A percentile compares a stretch with the other conserved stretches of the same genome.
These are phyloP conservation scores for Rhytidhysteron rufulum DNA, from an alignment of 2,329 filamentous ascomycete species.

Conservation along the genomic window DNA sequence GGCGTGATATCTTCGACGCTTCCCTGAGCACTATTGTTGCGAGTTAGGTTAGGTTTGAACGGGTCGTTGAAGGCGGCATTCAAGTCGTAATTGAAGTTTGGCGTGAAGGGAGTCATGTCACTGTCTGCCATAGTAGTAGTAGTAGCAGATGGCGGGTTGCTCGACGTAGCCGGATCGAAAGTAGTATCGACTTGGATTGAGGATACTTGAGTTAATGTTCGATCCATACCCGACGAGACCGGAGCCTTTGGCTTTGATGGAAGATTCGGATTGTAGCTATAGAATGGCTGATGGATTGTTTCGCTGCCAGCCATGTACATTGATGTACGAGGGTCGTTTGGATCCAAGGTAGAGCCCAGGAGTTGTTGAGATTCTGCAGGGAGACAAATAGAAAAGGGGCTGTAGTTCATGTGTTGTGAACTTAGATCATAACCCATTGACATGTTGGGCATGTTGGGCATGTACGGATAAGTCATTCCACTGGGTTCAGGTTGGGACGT, in stretches of 20 bases:
- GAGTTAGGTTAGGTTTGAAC: slow-evolving; percentile 12
- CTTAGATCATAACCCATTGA: slow-evolving; percentile 20
- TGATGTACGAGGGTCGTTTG: slow-evolving; percentile 42
- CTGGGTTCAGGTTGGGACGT: slow-evolving; percentile 16
- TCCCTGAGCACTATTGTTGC: slow-evolving; percentile 12
- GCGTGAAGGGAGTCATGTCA: slow-evolving; percentile 14
- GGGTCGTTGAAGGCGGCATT: slow-evolving; percentile 12
- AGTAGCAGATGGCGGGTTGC: slow-evolving; percentile 13
- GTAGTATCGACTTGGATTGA: slow-evolving; percentile 15
- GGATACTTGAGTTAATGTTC: slow-evolving; percentile 37
- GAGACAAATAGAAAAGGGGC: slow-evolving; percentile 48
- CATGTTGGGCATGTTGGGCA: slow-evolving; percentile 13
- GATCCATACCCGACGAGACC: slow-evolving; percentile 29
- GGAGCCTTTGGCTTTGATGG: slow-evolving; percentile 23
- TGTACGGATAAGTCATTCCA: slow-evolving; percentile 16
- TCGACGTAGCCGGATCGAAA: slow-evolving; percentile 10
- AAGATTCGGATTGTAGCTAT: slow-evolving; percentile 45
- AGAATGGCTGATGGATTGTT: slow-evolving; percentile 38
- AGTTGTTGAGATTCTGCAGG: slow-evolving; percentile 53
- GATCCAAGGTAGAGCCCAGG: slow-evolving; percentile 44
- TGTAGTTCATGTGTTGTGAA: slow-evolving; percentile 29
- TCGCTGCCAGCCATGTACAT: slow-evolving; percentile 46
- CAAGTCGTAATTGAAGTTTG: slow-evolving; percentile 13
- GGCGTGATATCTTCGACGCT: slow-evolving; percentile 19
- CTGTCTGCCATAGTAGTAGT: slow-evolving; percentile 18